phyloP scores from a whole-genome alignment of 2,329 filamentous ascomycete genomes.

The Aureobasidium sp. region DNA sequence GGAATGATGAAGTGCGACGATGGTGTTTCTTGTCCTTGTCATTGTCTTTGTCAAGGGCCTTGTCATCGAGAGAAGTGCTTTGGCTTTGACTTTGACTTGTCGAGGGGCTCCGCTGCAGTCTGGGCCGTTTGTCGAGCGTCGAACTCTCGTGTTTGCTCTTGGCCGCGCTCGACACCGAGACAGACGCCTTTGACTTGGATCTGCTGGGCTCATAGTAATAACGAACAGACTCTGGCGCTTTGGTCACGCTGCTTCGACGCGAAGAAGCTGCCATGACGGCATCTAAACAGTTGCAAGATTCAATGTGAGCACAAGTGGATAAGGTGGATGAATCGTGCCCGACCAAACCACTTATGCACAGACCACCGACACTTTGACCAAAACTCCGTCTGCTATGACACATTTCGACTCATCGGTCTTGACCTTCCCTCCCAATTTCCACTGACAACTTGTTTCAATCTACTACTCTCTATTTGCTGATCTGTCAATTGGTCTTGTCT shows the following conservation, averaged over 20 bases:
- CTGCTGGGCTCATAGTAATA: background rate
- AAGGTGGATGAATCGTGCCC: background rate
- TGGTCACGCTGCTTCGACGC: background rate
- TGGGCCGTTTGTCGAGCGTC: background rate
- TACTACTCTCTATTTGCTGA: background rate
- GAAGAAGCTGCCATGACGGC: slow-evolving; percentile 2
- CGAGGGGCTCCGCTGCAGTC: background rate
- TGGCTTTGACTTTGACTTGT: background rate
- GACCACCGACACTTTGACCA: background rate
- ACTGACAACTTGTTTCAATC: background rate
- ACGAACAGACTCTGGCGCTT: background rate
- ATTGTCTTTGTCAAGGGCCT: background rate
- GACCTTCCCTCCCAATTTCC: background rate
- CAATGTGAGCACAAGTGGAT: too few relatives aligned
- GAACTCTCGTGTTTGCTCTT: background rate
- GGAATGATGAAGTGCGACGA: slow-evolving; percentile 12
- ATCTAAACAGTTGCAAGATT: background rate
- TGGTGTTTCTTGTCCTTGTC: background rate
- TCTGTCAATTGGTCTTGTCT: background rate
- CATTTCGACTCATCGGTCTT: slow-evolving; percentile 5
- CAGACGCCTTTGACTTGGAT: background rate
- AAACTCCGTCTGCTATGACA: slow-evolving; percentile 4
- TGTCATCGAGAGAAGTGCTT: too few relatives aligned
- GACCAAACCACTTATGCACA: background rate
- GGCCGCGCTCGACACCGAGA: background rate